A percentile compares a stretch with the other conserved stretches of the same genome.
Evolutionary conservation across 2,329 filamentous ascomycete species (phyloP).

Genomic region (Dendrostoma leiphaemia): DNA sequence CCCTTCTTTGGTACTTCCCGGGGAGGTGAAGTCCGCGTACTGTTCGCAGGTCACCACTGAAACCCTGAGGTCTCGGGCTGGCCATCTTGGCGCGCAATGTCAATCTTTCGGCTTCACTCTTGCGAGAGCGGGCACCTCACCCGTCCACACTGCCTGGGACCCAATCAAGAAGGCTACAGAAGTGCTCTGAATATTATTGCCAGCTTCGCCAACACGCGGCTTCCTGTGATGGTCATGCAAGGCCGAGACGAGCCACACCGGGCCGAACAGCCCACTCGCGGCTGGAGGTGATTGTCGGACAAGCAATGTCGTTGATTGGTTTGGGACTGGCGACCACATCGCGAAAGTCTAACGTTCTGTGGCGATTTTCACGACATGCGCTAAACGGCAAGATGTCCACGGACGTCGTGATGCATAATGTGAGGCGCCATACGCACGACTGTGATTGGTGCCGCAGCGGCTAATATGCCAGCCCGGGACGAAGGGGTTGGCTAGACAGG

Average conservation of each 20-base stretch:
- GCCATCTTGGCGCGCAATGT: not conserved
- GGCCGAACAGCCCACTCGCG: not conserved
- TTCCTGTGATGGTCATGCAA: not conserved
- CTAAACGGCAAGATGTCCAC: too few relatives aligned
- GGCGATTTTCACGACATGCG: too few relatives aligned
- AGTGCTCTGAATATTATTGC: not conserved
- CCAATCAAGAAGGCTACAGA: too few relatives aligned
- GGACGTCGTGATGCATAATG: too few relatives aligned
- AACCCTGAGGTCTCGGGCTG: too few relatives aligned
- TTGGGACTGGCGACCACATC: too few relatives aligned
- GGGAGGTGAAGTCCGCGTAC: not conserved
- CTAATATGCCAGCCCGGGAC: constrained; percentile 1
- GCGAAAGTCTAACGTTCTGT: too few relatives aligned
- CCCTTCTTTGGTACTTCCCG: not conserved
- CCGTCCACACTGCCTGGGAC: too few relatives aligned
- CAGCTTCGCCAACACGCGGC: not conserved
- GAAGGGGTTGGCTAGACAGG: constrained; percentile 7
- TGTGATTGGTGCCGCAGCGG: constrained; percentile 10
- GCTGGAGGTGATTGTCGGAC: too few relatives aligned
- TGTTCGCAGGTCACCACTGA: too few relatives aligned
- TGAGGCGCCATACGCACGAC: constrained; percentile 4
- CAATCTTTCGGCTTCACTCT: not conserved
- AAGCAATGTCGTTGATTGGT: too few relatives aligned
- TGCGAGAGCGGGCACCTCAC: too few relatives aligned
- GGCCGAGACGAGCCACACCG: not conserved